Conservation (phyloP, 805 yeast genomes). For the Pichia cephalocereana region DNA sequence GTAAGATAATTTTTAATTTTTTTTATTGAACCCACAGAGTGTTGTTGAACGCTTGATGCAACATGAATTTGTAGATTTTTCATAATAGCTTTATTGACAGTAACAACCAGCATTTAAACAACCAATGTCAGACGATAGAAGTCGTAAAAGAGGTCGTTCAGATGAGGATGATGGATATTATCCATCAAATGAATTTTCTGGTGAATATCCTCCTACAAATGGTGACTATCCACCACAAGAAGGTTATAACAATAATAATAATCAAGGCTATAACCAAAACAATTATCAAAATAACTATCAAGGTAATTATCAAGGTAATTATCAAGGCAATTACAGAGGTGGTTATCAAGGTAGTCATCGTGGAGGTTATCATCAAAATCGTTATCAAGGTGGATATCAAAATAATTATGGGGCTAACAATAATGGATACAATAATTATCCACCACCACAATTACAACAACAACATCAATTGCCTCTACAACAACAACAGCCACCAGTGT, state of each 20-base stretch:
- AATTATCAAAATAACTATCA: neutral
- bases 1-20: constrained; percentile 12
- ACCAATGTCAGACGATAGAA: constrained; percentile 15
- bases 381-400: no score
- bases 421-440: no score
- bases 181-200: neutral
- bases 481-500: neutral
- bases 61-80: no score
- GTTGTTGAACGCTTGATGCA: no score
- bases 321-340: neutral
- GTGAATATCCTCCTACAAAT: constrained; percentile 3
- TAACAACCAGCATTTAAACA: no score
- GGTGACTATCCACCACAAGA: constrained; percentile 1
- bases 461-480: neutral
- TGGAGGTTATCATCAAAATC: no score
- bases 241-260: neutral
- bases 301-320: neutral
- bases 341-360: neutral
- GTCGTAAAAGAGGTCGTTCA: constrained; percentile 11
- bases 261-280: neutral
- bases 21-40: no score
- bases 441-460: neutral
- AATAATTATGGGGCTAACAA: no score
- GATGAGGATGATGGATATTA: constrained; percentile 10
- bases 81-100: no score